Base-by-base conservation (phyloP, 2,329 filamentous ascomycete genomes). In the Stagonosporopsis rhizophila region DNA sequence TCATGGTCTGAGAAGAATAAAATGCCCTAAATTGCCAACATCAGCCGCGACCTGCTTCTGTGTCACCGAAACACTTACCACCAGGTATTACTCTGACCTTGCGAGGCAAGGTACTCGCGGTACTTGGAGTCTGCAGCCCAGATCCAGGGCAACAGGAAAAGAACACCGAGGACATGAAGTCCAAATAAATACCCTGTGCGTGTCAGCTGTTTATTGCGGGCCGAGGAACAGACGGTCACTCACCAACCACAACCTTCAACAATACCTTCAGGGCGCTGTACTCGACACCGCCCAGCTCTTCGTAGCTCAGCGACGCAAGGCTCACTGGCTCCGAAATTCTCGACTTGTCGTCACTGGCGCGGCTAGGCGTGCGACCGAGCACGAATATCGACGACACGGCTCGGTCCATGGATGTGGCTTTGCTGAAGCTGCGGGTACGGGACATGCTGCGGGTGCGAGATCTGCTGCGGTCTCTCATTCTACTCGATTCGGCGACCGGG, bases 281-380 rank as follows among this genome's bases (percentile, higher is more conserved):
- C 61, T 83, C 82, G 45, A 82, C 77, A 0, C 82, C 81, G 2
- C 81, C 81, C 0, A 83, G 67, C 17, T 69, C 64, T 52, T 82
- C 78, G 5, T 77, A 68, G 40, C 80, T 79, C 17, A 75, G 60
- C 0, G 70, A 66, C 0, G 76, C 76, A 44, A 83, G 39, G 45
- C 82, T 79, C 27, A 75, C 58, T 28, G 83, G 83, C 23, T 76
- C 67, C 0, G 79, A 81, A 55, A 83, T 83, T 2, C 79, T 71
- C 11, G 52, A 38, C 27, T 37, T 58, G 2, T 50, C 52, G 11
- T 56, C 46, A 8, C 59, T 64, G 7, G 37, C 23, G 17, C n/a
- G 37, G 34, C 45, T 53, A 1, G 58, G 28, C n/a, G 56, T 58
- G 3, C 25, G 28, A 14, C 76, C 74, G 14, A 80, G 65, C 8